Evolutionary conservation across 1,284 basidiomycete genomes (phyloP).

Genomic region (Pisolithus thermaeus): DNA sequence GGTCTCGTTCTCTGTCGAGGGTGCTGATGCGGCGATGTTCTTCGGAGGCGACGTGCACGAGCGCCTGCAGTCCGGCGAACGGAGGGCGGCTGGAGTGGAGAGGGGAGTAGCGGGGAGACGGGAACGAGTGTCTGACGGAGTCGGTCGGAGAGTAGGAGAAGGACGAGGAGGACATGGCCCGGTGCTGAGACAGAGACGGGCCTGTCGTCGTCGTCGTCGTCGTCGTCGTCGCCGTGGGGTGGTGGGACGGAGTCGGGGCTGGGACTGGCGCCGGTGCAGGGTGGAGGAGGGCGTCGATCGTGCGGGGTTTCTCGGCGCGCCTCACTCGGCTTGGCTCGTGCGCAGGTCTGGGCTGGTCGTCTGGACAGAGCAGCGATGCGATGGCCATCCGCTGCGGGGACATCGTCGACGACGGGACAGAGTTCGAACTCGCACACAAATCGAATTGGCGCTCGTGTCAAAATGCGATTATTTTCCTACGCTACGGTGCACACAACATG

Average conservation of each 20-base stretch:
- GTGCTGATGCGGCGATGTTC: constrained; percentile 39
- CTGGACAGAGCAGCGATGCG: constrained; percentile 61
- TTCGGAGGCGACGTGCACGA: constrained; percentile 51
- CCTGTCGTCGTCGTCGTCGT: neutral
- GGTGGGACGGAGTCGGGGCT: neutral
- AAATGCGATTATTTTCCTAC: neutral
- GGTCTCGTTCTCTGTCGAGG: neutral
- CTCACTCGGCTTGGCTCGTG: constrained; percentile 13
- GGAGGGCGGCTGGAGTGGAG: constrained; percentile 11
- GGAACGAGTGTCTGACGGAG: neutral
- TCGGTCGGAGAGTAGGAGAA: constrained; percentile 3
- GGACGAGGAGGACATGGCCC: neutral
- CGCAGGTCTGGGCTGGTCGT: constrained; percentile 37
- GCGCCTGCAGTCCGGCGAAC: constrained; percentile 42
- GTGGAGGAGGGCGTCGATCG: constrained; percentile 21
- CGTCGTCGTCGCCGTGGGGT: neutral
- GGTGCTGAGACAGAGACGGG: neutral
- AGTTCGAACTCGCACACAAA: neutral
- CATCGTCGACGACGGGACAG: constrained; percentile 31
- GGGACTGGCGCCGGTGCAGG: constrained; percentile 16
- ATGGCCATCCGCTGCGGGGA: constrained; percentile 64
- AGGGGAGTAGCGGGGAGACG: neutral
- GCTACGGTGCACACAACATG: too few species aligned
- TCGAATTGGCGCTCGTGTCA: neutral
- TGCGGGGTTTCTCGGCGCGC: constrained; percentile 15